Percentiles rank a stretch among this genome's conserved stretches.
Conservation (phyloP, 1,284 basidiomycete species). For the Ustilago nuda region DNA sequence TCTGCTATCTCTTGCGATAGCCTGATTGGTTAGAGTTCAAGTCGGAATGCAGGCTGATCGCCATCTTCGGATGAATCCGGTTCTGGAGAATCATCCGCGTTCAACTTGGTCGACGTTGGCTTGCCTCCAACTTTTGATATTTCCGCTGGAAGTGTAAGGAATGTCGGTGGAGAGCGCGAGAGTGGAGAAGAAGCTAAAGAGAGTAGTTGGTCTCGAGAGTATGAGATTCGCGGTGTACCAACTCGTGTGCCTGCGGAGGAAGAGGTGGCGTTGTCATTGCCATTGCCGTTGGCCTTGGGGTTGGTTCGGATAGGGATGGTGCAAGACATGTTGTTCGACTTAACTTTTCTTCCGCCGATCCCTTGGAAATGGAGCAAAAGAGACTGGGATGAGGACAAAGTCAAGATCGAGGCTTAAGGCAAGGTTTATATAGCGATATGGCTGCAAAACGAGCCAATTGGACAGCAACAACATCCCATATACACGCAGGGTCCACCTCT, state of each 20-base stretch:
- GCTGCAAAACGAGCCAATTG: too few species aligned
- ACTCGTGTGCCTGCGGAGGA: constrained; percentile 7
- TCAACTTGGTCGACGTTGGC: not conserved
- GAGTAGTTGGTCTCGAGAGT: constrained; percentile 58
- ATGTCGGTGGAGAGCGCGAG: constrained; percentile 31
- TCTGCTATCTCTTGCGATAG: too few species aligned
- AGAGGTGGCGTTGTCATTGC: not conserved
- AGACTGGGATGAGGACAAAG: too few species aligned
- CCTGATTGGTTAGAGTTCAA: constrained; percentile 19
- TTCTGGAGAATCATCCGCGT: not conserved
- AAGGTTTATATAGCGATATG: too few species aligned
- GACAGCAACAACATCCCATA: too few species aligned
- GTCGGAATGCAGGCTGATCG: constrained; percentile 12
- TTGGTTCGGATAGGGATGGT: constrained; percentile 21
- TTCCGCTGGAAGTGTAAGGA: constrained; percentile 6
- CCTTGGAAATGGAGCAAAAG: too few species aligned
- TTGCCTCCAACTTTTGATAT: not conserved
- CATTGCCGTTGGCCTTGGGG: not conserved
- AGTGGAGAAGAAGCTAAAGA: constrained; percentile 49
- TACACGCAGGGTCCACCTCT: too few species aligned
- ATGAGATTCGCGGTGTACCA: constrained; percentile 53
- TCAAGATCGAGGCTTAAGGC: too few species aligned
- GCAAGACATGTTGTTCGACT: constrained; percentile 13
- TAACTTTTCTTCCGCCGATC: too few species aligned
- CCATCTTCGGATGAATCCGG: not conserved